Percentiles rank a stretch among this genome's conserved stretches.
phyloP scores from a whole-genome alignment of 805 yeast species.

The Myxozyma kluyveri region DNA sequence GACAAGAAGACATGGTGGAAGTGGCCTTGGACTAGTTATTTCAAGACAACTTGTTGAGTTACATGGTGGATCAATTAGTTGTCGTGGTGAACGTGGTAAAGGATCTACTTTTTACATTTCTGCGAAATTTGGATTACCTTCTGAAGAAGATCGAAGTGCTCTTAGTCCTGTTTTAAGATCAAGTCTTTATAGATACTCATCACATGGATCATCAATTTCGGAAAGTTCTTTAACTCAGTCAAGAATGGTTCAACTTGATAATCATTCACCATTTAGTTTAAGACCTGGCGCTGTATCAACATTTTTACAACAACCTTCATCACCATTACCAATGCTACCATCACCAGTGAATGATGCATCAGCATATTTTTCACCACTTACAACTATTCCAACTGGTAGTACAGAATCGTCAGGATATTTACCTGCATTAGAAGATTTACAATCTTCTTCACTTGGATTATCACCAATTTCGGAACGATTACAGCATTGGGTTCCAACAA shows the following conservation, averaged over 20 bases:
- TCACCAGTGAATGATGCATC: conserved; percentile 18
- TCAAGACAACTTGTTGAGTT: conserved; percentile 39
- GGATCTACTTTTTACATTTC: conserved; percentile 37
- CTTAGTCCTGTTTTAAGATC: conserved; percentile 14
- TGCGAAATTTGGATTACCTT: conserved; percentile 34
- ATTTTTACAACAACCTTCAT: not conserved
- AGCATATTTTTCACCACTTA: not conserved
- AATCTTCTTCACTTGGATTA: not conserved
- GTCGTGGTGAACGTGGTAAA: conserved; percentile 35
- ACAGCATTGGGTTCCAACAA: conserved; percentile 6
- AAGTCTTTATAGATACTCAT: not conserved
- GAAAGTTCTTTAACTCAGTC: not conserved
- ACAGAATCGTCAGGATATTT: not conserved
- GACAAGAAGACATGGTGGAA: conserved; percentile 35
- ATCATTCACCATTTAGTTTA: conserved; percentile 14
- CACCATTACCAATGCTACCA: conserved; percentile 2
- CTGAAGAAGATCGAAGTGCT: conserved; percentile 29
- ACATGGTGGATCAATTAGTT: conserved; percentile 37
- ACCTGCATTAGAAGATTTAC: not conserved
- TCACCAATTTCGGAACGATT: conserved; percentile 8
- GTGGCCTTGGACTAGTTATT: conserved; percentile 40
- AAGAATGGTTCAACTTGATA: not conserved
- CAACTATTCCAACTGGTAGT: not conserved
- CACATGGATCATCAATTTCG: conserved; percentile 8
- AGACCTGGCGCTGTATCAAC: conserved; percentile 14